Evolutionary conservation across 2,329 filamentous ascomycete genomes (phyloP).

Genomic region (Venturia asperata): DNA sequence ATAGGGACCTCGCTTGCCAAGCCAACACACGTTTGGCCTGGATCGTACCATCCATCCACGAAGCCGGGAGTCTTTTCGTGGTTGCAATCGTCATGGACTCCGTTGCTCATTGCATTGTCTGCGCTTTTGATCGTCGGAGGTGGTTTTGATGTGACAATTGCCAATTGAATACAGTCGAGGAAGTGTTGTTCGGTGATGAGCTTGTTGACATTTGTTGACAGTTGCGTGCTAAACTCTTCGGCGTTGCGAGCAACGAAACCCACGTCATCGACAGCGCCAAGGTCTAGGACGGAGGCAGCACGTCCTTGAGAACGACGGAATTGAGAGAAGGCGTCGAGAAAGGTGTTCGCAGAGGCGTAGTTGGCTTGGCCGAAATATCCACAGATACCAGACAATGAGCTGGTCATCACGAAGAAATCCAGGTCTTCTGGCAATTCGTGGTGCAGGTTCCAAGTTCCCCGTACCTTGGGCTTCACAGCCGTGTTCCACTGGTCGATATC

Average conservation of each 20-base stretch:
- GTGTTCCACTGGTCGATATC: constrained; percentile 1
- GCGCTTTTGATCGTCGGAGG: no score
- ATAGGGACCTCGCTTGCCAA: no score
- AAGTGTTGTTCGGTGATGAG: background rate
- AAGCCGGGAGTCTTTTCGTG: no score
- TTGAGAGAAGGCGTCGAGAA: constrained; percentile 27
- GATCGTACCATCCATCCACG: no score
- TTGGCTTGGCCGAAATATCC: constrained; percentile 23
- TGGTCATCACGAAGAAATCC: constrained; percentile 28
- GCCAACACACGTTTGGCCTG: no score
- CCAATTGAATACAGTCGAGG: background rate
- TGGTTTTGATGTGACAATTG: background rate
- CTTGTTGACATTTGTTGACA: background rate
- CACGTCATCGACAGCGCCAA: constrained; percentile 13
- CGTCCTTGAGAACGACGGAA: constrained; percentile 23
- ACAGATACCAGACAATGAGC: constrained; percentile 22
- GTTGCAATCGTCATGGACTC: no score
- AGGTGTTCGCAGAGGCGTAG: constrained; percentile 29
- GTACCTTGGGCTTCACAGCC: constrained; percentile 26
- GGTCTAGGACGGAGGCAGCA: constrained; percentile 17
- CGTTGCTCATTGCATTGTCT: no score
- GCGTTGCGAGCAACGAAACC: constrained; percentile 9
- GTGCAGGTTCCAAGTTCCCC: constrained; percentile 28
- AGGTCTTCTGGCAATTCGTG: constrained; percentile 19
- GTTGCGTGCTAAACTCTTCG: background rate